Conservation (phyloP, 257 asterid genomes). For the Solanum neorickii region DNA sequence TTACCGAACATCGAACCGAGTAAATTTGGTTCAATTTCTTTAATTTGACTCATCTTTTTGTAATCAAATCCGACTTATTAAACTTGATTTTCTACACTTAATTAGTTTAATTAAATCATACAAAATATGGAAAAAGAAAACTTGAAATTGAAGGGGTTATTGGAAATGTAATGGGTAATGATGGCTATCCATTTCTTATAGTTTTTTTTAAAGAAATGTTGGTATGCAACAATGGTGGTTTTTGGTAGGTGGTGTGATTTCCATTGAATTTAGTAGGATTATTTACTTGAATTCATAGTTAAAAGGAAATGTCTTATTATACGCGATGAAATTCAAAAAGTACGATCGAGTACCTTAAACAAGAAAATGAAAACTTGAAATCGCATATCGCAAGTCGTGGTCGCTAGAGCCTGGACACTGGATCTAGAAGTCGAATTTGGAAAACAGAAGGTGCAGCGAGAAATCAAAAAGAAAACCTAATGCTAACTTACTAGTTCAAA, state of each 20-base stretch:
- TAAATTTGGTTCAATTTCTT: too few relatives aligned
- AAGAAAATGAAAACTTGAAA: background rate
- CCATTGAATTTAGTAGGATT: constrained; percentile 1
- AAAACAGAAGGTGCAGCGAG: background rate
- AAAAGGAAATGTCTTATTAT: background rate
- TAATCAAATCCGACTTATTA: too few relatives aligned
- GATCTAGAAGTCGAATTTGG: background rate
- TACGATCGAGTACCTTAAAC: background rate
- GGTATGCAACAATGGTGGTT: background rate
- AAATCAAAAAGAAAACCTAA: background rate
- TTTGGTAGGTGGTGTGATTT: background rate
- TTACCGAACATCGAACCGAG: background rate
- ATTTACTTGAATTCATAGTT: background rate
- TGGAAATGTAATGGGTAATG: background rate
- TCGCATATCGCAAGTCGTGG: background rate
- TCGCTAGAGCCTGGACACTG: background rate
- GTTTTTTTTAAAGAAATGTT: background rate
- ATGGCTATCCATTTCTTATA: background rate
- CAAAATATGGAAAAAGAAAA: background rate
- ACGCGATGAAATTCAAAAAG: background rate
- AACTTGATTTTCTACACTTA: background rate
- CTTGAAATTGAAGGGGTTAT: constrained; percentile 17
- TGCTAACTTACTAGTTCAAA: background rate
- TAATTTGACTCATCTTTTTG: accelerated
- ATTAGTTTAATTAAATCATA: background rate